Conservation (phyloP, 2,329 filamentous ascomycete species). For the Cordyceps javanica region DNA sequence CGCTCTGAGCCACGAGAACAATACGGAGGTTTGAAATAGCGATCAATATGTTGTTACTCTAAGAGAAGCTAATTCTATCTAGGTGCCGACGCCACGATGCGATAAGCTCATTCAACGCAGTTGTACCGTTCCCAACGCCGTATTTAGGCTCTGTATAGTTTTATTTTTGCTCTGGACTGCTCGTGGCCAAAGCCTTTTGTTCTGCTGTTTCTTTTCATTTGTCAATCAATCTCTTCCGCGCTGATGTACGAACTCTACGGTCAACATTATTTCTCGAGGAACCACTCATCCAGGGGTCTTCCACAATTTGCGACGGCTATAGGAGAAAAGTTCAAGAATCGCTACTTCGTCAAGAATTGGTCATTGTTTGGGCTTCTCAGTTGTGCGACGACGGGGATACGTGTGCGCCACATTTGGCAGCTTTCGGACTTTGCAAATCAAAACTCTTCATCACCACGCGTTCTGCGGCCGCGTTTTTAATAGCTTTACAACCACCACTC, state of each 20-base stretch:
- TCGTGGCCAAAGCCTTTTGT: constrained; percentile 3
- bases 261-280: constrained; percentile 20
- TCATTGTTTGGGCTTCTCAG: constrained; percentile 30
- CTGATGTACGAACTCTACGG: neutral
- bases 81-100: constrained; percentile 27
- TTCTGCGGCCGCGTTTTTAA: constrained; percentile 31
- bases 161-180: constrained; percentile 2
- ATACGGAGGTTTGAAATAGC: constrained; percentile 35
- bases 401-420: constrained; percentile 33
- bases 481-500: constrained; percentile 28
- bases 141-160: constrained; percentile 11
- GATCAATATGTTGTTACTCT: neutral
- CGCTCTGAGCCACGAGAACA: constrained; percentile 38
- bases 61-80: constrained; percentile 21
- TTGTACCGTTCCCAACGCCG: neutral
- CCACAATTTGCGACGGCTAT: constrained; percentile 31
- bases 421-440: constrained; percentile 35
- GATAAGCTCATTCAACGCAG: constrained; percentile 16
- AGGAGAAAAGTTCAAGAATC: constrained; percentile 26
- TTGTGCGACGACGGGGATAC: constrained; percentile 31
- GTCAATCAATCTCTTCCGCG: constrained; percentile 13
- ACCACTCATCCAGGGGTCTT: constrained; percentile 31
- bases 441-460: constrained; percentile 32
- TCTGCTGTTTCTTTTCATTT: constrained; percentile 22
- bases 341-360: constrained; percentile 26